Conservation (phyloP, 768 basidiomycete species). For the Mycena belliarum region DNA sequence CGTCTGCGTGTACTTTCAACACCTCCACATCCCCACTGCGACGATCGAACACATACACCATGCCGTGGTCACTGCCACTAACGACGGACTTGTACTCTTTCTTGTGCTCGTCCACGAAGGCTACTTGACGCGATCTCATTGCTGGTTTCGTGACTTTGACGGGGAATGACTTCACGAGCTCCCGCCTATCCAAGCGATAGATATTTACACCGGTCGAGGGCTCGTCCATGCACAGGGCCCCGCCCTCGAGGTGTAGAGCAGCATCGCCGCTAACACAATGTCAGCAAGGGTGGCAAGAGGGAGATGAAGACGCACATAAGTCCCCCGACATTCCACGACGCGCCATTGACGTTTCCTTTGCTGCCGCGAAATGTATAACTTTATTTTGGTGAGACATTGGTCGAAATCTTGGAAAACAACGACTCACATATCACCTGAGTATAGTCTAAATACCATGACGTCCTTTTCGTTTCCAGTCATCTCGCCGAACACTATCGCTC, state of each 20-base stretch:
- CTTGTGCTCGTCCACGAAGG: slow-evolving; percentile 15
- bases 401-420: neutral
- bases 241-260: slow-evolving; percentile 9
- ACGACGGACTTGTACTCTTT: slow-evolving; percentile 13
- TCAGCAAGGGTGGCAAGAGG: neutral
- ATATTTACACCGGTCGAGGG: slow-evolving; percentile 8
- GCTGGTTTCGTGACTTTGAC: slow-evolving; percentile 12
- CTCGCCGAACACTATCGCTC: slow-evolving; percentile 23
- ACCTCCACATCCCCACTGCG: slow-evolving; percentile 11
- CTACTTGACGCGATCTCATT: slow-evolving; percentile 15
- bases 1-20: slow-evolving; percentile 13
- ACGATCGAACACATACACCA: slow-evolving; percentile 20
- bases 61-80: slow-evolving; percentile 23
- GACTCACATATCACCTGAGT: slow-evolving; percentile 24
- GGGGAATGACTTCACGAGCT: slow-evolving; percentile 13
- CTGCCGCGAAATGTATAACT: slow-evolving; percentile 21
- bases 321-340: slow-evolving; percentile 13
- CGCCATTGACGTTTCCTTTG: slow-evolving; percentile 8
- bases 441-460: slow-evolving; percentile 21
- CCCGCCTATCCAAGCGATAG: slow-evolving; percentile 8
- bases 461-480: slow-evolving; percentile 14
- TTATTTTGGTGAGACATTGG: neutral
- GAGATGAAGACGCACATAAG: slow-evolving; percentile 20
- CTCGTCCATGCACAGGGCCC: slow-evolving; percentile 16
- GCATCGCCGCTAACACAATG: slow-evolving; percentile 9